phyloP scores from a whole-genome alignment of 2,329 filamentous ascomycete genomes.

The Curvularia sp. region DNA sequence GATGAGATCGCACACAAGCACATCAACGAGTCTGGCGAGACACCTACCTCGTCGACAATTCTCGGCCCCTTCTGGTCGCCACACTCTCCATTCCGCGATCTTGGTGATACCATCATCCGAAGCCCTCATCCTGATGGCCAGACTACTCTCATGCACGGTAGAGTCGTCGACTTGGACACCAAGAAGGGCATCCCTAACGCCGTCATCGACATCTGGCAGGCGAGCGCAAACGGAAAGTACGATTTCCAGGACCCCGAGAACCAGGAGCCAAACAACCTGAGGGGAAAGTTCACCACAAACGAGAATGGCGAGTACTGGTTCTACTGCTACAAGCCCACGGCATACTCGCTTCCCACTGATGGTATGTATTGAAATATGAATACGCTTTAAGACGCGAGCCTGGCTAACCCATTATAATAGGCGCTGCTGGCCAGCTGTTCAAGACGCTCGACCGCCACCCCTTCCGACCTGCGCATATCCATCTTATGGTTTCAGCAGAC shows the following conservation, averaged over 20 bases:
- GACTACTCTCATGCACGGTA: slow-evolving; percentile 72
- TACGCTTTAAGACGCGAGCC: background rate
- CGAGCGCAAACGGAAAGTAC: slow-evolving; percentile 77
- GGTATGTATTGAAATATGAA: slow-evolving; percentile 47
- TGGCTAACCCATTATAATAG: slow-evolving; percentile 23
- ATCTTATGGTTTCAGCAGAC: slow-evolving; percentile 63
- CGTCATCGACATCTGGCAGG: slow-evolving; percentile 81
- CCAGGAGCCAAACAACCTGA: slow-evolving; percentile 75
- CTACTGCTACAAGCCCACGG: slow-evolving; percentile 78
- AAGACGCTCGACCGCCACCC: slow-evolving; percentile 64
- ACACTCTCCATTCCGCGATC: slow-evolving; percentile 73
- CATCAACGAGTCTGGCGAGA: slow-evolving; percentile 66
- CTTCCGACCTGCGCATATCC: slow-evolving; percentile 68
- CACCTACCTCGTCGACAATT: slow-evolving; percentile 77
- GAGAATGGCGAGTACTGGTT: slow-evolving; percentile 74
- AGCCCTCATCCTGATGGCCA: slow-evolving; percentile 64
- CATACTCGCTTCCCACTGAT: slow-evolving; percentile 73
- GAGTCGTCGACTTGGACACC: slow-evolving; percentile 69
- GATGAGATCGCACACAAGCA: slow-evolving; percentile 72
- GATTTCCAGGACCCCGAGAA: slow-evolving; percentile 77
- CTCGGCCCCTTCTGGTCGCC: slow-evolving; percentile 82
- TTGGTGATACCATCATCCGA: slow-evolving; percentile 72
- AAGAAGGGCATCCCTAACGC: slow-evolving; percentile 71
- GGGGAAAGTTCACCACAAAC: slow-evolving; percentile 77
- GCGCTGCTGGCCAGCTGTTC: slow-evolving; percentile 62